These are phyloP conservation scores for Aspergillus aculeatinus DNA, from an alignment of 2,329 filamentous ascomycete species.

Conservation along the genomic window DNA sequence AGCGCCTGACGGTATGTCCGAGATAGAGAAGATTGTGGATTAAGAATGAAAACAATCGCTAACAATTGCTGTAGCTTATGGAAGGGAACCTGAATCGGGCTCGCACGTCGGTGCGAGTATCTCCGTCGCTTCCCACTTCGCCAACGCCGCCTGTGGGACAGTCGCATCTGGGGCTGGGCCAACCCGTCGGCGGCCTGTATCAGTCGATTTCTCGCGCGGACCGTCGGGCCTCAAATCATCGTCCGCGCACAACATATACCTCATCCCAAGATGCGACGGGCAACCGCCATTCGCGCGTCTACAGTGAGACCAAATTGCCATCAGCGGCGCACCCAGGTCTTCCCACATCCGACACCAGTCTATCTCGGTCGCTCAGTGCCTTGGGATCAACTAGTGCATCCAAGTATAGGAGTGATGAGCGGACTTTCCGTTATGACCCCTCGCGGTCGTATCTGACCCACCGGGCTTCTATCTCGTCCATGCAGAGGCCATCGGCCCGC, in stretches of 20 bases:
- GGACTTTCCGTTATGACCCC: constrained; percentile 35
- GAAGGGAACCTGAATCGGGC: constrained; percentile 85
- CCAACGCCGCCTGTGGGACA: constrained; percentile 39
- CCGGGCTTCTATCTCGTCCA: constrained; percentile 40
- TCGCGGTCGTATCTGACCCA: constrained; percentile 34
- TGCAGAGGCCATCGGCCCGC: constrained; percentile 25
- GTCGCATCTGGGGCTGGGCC: constrained; percentile 34
- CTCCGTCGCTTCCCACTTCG: constrained; percentile 51
- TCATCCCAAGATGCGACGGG: constrained; percentile 36
- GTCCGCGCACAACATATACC: constrained; percentile 41
- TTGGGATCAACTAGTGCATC: constrained; percentile 38
- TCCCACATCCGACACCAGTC: constrained; percentile 37
- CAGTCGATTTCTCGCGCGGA: constrained; percentile 43
- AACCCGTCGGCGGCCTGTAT: constrained; percentile 44
- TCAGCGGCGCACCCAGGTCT: constrained; percentile 35
- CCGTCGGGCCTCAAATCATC: constrained; percentile 47
- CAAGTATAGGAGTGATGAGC: constrained; percentile 32
- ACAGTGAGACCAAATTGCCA: constrained; percentile 60
- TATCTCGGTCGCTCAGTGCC: constrained; percentile 64
- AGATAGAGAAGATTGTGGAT: background rate
- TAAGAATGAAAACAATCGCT: constrained; percentile 16
- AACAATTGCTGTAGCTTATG: constrained; percentile 66
- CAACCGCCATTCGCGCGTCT: constrained; percentile 59
- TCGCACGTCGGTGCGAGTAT: constrained; percentile 63
- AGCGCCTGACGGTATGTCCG: constrained; percentile 72